Evolutionary conservation across 2,329 filamentous ascomycete genomes (phyloP), one percentile per base, ranked within the genome.

Genomic region (Neonectria ditissima): DNA sequence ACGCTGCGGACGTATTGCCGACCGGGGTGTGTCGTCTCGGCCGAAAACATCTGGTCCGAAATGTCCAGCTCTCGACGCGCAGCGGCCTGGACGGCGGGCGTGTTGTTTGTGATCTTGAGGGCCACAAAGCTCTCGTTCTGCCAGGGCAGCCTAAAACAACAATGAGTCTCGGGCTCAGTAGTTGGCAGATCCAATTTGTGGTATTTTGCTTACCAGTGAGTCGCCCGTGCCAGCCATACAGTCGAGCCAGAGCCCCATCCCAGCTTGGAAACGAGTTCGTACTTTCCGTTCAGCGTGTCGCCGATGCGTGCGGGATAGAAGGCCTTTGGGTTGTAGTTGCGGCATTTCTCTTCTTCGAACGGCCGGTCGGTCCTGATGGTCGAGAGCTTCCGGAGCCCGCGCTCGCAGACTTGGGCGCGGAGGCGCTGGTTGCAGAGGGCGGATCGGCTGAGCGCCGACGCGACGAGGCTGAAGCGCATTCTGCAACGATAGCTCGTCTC

Each of bases 231-330:
- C 30, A 81, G 71, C 79, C 79, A 81, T 24, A 81, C 79, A 5
- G 79, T 81, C 34, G 78, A 81, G 28, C 69, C 74, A 22, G 72
- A 74, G 26, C 79, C 79, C 73, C 74, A 80, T 44, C 79, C 79
- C 20, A 81, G 66, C 67, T 81, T 81, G 16, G 75, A 73, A 5
- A 76, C 59, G 2, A 81, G 71, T 63, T 79, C 69, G 60, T 81
- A 81, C 64, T 75, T 71, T 32, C 73, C 66, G 43, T 74, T 65
- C 18, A 81, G 67, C 1, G 75, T 69, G 44, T 78, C 76, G 24
- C 77, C 75, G 32, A 76, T 73, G 16, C 70, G 67, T 2, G 74
- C 75, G 20, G 77, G 76, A 60, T 79, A 77, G 65, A 75, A 79
- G 59, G 63, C 61, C 43, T 68, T 66, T 9, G 72, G 68, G 54